Conservation (phyloP, 2,329 filamentous ascomycete genomes). For the Trichophyton benhamiae region DNA sequence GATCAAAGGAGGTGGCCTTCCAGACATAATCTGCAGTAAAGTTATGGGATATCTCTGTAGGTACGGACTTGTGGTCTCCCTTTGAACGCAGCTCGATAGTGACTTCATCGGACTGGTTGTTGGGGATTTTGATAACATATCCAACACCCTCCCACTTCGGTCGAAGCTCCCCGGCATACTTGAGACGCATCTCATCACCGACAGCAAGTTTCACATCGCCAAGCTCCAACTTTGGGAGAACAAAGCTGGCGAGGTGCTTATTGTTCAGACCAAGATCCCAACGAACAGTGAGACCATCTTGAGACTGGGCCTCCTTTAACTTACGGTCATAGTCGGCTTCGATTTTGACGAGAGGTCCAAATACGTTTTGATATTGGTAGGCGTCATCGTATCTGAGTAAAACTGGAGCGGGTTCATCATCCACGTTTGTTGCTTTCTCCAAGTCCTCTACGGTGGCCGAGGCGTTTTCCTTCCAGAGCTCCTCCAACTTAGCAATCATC, state of each 20-base stretch:
- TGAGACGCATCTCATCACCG: constrained; percentile 94
- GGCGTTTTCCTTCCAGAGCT: constrained; percentile 95
- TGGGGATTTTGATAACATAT: constrained; percentile 98
- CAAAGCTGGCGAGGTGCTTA: constrained; percentile 91
- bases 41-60: constrained; percentile 91
- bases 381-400: constrained; percentile 91
- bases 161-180: constrained; percentile 88
- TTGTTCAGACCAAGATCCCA: constrained; percentile 96
- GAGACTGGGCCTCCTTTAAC: constrained; percentile 93
- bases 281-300: constrained; percentile 84
- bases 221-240: constrained; percentile 90
- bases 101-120: constrained; percentile 97
- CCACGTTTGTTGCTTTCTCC: constrained; percentile 80
- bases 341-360: constrained; percentile 95
- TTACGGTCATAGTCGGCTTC: constrained; percentile 99
- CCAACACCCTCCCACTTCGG: constrained; percentile 93
- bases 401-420: constrained; percentile 90
- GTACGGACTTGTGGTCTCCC: constrained; percentile 89
- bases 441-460: constrained; percentile 79
- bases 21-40: constrained; percentile 98
- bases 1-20: constrained; percentile 98
- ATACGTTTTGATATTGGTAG: constrained; percentile 97
- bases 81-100: constrained; percentile 88
- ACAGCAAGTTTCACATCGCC: constrained; percentile 97
- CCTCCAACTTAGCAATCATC: constrained; percentile 90